phyloP scores from a whole-genome alignment of 306 rosid genomes.

The Castanospermum australe region DNA sequence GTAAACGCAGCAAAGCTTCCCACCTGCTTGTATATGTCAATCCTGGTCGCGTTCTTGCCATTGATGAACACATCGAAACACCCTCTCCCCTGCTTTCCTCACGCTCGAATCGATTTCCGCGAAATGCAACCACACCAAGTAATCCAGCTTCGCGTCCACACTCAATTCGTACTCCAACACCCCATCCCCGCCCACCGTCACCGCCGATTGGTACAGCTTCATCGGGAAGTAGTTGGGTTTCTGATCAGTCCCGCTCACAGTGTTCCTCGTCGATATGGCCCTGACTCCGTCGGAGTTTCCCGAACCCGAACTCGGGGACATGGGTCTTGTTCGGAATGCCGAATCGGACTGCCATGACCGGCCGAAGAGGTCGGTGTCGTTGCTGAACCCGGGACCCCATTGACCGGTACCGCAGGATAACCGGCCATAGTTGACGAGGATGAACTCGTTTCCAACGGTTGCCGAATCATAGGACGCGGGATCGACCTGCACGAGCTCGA shows the following conservation, averaged over 20 bases:
- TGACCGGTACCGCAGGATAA: conserved; percentile 62
- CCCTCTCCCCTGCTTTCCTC: conserved; percentile 68
- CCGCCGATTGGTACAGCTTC: conserved; percentile 77
- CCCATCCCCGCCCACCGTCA: conserved; percentile 37
- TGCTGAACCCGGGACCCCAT: conserved; percentile 83
- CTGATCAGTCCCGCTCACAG: conserved; percentile 42
- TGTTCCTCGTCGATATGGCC: conserved; percentile 40
- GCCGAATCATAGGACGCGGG: conserved; percentile 56
- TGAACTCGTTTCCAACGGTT: conserved; percentile 23
- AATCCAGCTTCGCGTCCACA: conserved; percentile 93
- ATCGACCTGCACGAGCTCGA: conserved; percentile 69
- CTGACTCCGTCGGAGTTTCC: neutral
- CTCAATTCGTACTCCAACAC: conserved; percentile 53
- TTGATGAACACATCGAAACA: conserved; percentile 73
- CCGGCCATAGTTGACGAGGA: conserved; percentile 84
- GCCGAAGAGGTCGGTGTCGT: conserved; percentile 61
- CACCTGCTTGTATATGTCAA: conserved; percentile 69
- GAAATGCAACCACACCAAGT: conserved; percentile 87
- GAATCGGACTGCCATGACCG: conserved; percentile 84
- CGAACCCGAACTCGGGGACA: neutral
- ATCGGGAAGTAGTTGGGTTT: conserved; percentile 71
- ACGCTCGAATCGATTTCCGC: conserved; percentile 80
- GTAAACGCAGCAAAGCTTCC: conserved; percentile 66
- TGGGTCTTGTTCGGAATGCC: conserved; percentile 7
- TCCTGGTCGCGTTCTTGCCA: conserved; percentile 49